Conservation (phyloP, 202 grass and related monocot genomes). For the Zizania palustris region DNA sequence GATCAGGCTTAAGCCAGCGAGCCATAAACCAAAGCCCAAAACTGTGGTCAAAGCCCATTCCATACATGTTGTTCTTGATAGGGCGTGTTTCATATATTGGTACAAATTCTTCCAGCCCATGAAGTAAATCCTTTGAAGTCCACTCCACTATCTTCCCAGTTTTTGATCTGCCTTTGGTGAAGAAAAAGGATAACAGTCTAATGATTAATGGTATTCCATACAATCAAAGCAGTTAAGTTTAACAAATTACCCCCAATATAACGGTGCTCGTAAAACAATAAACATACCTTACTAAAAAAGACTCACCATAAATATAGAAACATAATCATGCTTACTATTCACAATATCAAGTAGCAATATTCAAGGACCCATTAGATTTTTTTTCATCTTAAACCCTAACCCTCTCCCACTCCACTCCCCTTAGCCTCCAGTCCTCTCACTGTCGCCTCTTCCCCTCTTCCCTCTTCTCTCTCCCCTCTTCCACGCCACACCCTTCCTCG, state of each 20-base stretch:
- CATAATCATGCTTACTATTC: neutral
- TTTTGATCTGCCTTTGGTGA: conserved; percentile 90
- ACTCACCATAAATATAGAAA: neutral
- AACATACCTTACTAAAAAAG: neutral
- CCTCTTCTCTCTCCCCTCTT: no score
- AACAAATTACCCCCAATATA: neutral
- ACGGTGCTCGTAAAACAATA: neutral
- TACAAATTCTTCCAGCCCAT: conserved; percentile 79
- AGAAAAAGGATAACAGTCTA: conserved; percentile 33
- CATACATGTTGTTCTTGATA: conserved; percentile 86
- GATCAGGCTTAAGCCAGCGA: conserved; percentile 80
- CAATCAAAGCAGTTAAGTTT: neutral
- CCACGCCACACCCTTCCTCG: no score
- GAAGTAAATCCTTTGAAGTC: conserved; percentile 67
- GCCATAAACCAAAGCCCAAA: conserved; percentile 96
- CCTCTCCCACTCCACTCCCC: no score
- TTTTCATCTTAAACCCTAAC: no score
- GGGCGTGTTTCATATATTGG: conserved; percentile 80
- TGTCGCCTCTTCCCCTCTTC: no score
- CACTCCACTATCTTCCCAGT: conserved; percentile 65
- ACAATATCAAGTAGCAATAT: no score
- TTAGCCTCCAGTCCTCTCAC: no score
- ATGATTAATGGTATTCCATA: neutral
- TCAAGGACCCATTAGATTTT: no score
- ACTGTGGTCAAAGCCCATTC: conserved; percentile 90